A percentile compares a stretch with the other conserved stretches of the same genome.
Conservation (phyloP, 2,329 filamentous ascomycete genomes). For the Orbilia ellipsospora region DNA sequence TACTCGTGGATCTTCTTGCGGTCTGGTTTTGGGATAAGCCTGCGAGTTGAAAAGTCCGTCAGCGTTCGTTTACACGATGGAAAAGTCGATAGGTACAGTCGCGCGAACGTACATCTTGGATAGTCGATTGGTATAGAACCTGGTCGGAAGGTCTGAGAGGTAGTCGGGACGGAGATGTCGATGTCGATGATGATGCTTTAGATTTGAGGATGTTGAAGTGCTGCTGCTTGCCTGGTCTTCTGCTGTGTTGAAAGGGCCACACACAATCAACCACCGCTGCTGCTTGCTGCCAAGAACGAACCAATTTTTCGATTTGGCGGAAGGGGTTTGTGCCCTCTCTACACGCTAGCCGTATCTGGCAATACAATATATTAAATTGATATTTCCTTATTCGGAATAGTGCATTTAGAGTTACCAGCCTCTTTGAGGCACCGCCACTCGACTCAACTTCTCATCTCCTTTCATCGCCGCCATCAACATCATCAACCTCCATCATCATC, state of each 20-base stretch:
- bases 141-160: slow-evolving; percentile 45
- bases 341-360: slow-evolving; percentile 11
- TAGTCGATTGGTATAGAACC: slow-evolving; percentile 34
- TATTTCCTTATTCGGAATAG: slow-evolving; percentile 12
- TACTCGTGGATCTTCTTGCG: slow-evolving; percentile 99
- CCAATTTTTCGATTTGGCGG: slow-evolving; percentile 49
- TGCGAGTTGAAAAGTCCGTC: slow-evolving; percentile 61
- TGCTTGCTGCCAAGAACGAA: slow-evolving; percentile 35
- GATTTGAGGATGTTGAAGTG: neutral
- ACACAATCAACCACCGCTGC: slow-evolving; percentile 28
- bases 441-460: slow-evolving; percentile 8
- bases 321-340: slow-evolving; percentile 55
- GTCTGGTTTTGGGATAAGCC: slow-evolving; percentile 99
- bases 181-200: slow-evolving; percentile 26
- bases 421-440: slow-evolving; percentile 47
- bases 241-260: slow-evolving; percentile 26
- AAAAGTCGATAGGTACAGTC: neutral
- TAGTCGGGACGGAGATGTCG: slow-evolving; percentile 27
- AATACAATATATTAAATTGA: slow-evolving; percentile 22
- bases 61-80: slow-evolving; percentile 57
- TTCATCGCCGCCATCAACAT: neutral
- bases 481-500: slow-evolving; percentile 8
- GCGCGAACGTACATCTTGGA: slow-evolving; percentile 55
- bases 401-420: slow-evolving; percentile 28
- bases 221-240: too few species aligned